A percentile compares a stretch with the other conserved stretches of the same genome.
phyloP scores from a whole-genome alignment of 352 stramenopile species.

The Phytopythium aichiense region DNA sequence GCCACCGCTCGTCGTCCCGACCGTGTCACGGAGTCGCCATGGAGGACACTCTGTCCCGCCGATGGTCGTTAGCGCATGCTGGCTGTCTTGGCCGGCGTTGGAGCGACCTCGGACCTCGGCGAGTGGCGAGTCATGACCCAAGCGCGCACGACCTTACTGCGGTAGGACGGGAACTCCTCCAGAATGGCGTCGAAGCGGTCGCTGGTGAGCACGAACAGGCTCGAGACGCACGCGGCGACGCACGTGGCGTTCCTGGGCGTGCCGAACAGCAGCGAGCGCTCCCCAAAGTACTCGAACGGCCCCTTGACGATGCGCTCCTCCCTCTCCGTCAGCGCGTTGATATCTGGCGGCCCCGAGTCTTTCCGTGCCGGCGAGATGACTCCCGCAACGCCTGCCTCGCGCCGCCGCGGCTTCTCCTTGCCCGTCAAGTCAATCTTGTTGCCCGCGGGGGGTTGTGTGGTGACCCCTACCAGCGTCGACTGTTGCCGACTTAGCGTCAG shows the following conservation, averaged over 20 bases:
- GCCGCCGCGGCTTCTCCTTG: background rate
- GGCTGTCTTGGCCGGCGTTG: background rate
- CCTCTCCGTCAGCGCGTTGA: slow-evolving; percentile 28
- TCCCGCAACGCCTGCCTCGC: slow-evolving; percentile 5
- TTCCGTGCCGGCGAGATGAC: slow-evolving; percentile 15
- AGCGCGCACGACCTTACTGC: slow-evolving; percentile 45
- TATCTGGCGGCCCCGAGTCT: slow-evolving; percentile 13
- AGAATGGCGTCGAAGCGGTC: slow-evolving; percentile 63
- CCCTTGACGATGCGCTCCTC: slow-evolving; percentile 69
- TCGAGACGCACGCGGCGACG: slow-evolving; percentile 63
- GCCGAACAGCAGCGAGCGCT: slow-evolving; percentile 67
- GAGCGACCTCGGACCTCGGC: background rate
- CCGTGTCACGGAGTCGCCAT: background rate
- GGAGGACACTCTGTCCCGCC: background rate
- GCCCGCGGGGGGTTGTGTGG: background rate
- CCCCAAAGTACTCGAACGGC: slow-evolving; percentile 73
- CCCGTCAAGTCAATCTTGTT: background rate
- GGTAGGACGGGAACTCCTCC: slow-evolving; percentile 61
- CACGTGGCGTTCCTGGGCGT: slow-evolving; percentile 67
- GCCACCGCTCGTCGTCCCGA: background rate
- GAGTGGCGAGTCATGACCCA: slow-evolving; percentile 52
- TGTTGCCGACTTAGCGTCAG: slow-evolving; percentile 14
- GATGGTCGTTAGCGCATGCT: background rate
- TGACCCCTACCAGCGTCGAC: slow-evolving; percentile 5
- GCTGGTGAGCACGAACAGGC: slow-evolving; percentile 61